These are phyloP conservation scores for Fusarium albosuccineum DNA, from an alignment of 2,329 filamentous ascomycete genomes.

Conservation along the genomic window DNA sequence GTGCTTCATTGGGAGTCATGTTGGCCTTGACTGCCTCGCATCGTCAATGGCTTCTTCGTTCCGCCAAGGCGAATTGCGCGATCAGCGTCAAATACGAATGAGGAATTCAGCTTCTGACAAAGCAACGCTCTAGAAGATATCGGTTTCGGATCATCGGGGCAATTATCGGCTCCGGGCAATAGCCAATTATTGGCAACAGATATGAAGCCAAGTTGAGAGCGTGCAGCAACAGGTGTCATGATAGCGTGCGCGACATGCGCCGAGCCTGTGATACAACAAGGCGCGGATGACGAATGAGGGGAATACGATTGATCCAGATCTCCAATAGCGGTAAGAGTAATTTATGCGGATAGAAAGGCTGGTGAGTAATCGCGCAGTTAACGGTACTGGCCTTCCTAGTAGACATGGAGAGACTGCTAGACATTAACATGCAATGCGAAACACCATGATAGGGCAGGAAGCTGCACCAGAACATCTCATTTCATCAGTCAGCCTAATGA, in stretches of 20 bases:
- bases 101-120: background rate
- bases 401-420: too few species aligned
- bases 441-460: too few species aligned
- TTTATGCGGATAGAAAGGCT: too few species aligned
- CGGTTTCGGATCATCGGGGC: background rate
- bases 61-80: conserved; percentile 22
- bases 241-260: conserved; percentile 10
- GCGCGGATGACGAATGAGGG: background rate
- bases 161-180: background rate
- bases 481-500: background rate
- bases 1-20: conserved; percentile 13
- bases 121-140: background rate
- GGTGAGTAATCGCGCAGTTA: too few species aligned
- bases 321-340: too few species aligned
- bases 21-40: background rate
- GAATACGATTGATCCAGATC: background rate
- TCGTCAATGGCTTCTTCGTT: background rate
- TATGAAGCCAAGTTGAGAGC: background rate
- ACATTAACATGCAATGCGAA: too few species aligned
- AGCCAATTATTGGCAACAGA: background rate
- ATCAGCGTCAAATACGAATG: conserved; percentile 23
- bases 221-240: conserved; percentile 26
- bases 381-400: too few species aligned
- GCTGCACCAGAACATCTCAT: too few species aligned
- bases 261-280: background rate